These are phyloP conservation scores for Ophiocordyceps camponoti-rufipedis DNA, from an alignment of 2,329 filamentous ascomycete species.

Conservation along the genomic window DNA sequence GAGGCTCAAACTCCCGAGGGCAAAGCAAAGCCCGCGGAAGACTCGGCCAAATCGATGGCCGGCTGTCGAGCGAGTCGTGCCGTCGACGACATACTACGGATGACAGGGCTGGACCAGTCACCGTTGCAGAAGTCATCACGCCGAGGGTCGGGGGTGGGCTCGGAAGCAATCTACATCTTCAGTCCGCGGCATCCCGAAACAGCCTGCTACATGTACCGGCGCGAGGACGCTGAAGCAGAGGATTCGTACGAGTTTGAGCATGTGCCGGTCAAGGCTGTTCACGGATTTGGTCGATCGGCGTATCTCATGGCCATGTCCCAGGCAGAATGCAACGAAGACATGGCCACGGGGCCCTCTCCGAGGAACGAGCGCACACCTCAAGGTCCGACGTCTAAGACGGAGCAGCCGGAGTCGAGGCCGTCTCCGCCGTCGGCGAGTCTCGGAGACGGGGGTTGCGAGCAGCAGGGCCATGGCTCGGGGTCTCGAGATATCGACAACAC, in stretches of 20 bases:
- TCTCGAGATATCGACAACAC: neutral
- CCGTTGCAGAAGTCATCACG: neutral
- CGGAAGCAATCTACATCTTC: slow-evolving; percentile 4
- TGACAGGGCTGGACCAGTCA: neutral
- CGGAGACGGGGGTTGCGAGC: neutral
- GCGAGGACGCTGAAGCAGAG: neutral
- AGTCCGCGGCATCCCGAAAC: slow-evolving; percentile 1
- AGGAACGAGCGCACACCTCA: neutral
- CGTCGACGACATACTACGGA: neutral
- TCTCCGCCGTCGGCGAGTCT: neutral
- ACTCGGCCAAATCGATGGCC: neutral
- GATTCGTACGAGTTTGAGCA: slow-evolving; percentile 3
- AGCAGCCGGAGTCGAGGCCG: neutral
- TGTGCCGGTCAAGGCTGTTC: slow-evolving; percentile 2
- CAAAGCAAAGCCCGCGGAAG: neutral
- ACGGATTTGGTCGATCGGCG: slow-evolving; percentile 1
- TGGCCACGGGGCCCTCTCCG: no score
- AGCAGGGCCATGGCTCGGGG: neutral
- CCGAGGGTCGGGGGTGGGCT: neutral
- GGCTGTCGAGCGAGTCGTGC: neutral
- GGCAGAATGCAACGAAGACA: neutral
- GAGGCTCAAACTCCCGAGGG: neutral
- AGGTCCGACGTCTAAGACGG: neutral
- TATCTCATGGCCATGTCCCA: slow-evolving; percentile 3
- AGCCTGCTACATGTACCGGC: slow-evolving; percentile 3